Base-by-base conservation (phyloP, 352 stramenopile genomes). In the Globisporangium viniferum region DNA sequence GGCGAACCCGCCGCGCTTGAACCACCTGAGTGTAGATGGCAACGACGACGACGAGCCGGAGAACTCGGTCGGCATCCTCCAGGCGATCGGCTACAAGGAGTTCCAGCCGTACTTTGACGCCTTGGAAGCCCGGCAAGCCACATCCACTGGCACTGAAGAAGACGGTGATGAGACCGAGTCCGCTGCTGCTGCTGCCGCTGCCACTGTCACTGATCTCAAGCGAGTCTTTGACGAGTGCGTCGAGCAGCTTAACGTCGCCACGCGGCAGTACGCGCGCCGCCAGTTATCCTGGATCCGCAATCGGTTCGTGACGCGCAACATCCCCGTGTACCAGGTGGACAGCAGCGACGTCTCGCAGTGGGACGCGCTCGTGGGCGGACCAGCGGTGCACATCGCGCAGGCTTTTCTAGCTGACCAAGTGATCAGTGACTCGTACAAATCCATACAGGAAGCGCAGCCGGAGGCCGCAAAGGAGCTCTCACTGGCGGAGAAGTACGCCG, bases 11-110 rank as follows among this genome's bases (percentile, higher is more conserved):
- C 83, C 83, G 12, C 67, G 71, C 33, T 65, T 85, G 5, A 68
- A n/a, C n/a, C n/a, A 70, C 9, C 29, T 46, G 2, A 58, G 64
- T 18, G 67, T 66, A 3, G 33, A 51, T 29, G 53, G 46, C 39
- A 15, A 36, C 33, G 39, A 29, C 22, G 68, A 76, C 31, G 74
- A 81, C 12, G 72, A 79, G 64, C 65, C 22, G n/a, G 68, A 81
- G 36, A 76, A 81, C 61, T 80, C 83, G 2, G 78, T 92, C 18
- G 91, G 91, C 6, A 91, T 97, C 58, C 74, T 94, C 8, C 87
- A 96, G 70, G 90, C 91, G 18, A 97, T 97, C 66, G 91, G 91
- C 27, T 96, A 95, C 73, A 97, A 97, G 63, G 91, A 97, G 72
- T 97, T 97, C 64, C 79, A 91, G 59, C 81, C 86, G 39, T 94